Percentiles rank a stretch among this genome's conserved stretches.
phyloP scores from a whole-genome alignment of 1,284 basidiomycete genomes.

The Cryptococcus maquisensis region DNA sequence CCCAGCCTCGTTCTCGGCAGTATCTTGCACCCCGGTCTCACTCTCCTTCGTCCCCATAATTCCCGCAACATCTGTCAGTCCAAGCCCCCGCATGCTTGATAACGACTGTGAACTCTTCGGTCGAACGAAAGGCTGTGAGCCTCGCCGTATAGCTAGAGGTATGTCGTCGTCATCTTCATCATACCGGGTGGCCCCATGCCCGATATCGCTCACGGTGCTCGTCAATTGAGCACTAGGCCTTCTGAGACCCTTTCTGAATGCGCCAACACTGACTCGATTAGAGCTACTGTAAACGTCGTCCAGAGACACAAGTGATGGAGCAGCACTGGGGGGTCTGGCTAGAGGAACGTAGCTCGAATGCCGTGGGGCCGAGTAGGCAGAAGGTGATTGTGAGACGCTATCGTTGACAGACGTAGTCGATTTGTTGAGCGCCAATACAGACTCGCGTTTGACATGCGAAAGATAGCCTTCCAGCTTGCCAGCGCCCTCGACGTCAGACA shows the following conservation, averaged over 20 bases:
- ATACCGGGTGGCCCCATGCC: conserved; percentile 3
- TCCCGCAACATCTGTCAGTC: neutral
- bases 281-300: conserved; percentile 23
- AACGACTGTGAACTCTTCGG: conserved; percentile 12
- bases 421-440: conserved; percentile 5
- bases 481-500: conserved; percentile 23
- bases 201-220: conserved; percentile 14
- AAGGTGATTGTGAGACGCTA: neutral
- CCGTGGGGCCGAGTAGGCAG: neutral
- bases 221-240: conserved; percentile 26
- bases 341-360: conserved; percentile 6
- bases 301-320: conserved; percentile 23
- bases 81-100: conserved; percentile 1
- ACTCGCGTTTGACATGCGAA: conserved; percentile 16
- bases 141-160: conserved; percentile 28
- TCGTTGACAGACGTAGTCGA: neutral
- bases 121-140: neutral
- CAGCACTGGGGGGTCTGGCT: conserved; percentile 32
- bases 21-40: neutral
- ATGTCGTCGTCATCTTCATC: conserved; percentile 39
- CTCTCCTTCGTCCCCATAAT: neutral
- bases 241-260: conserved; percentile 37
- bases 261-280: conserved; percentile 33
- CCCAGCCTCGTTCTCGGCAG: neutral
- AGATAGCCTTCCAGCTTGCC: conserved; percentile 21